Percentiles rank a stretch among this genome's conserved stretches.
phyloP scores from a whole-genome alignment of 805 yeast species.

The Kodamaea fukazawae region DNA sequence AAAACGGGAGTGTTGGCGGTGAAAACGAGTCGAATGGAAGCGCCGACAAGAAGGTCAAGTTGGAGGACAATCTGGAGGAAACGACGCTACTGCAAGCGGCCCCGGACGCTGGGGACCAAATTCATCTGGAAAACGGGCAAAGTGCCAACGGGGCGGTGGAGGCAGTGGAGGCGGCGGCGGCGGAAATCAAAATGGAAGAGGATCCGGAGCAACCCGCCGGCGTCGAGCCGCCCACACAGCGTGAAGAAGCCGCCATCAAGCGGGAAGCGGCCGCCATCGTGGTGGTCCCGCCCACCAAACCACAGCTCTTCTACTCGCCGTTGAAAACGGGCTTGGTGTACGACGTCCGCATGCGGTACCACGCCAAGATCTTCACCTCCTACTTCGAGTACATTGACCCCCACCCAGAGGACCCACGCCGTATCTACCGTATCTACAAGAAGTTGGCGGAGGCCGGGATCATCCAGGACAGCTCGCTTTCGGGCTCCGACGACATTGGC shows the following conservation, averaged over 20 bases:
- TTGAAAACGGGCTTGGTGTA: constrained; percentile 91
- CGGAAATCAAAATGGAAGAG: neutral
- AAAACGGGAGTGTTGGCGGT: neutral
- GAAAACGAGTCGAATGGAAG: neutral
- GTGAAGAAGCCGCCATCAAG: neutral
- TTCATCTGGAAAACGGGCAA: too few species aligned
- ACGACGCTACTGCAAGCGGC: neutral
- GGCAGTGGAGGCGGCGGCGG: neutral
- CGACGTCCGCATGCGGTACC: constrained; percentile 97
- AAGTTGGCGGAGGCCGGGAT: constrained; percentile 92
- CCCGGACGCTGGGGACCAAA: too few species aligned
- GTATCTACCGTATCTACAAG: constrained; percentile 91
- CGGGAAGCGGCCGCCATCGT: constrained; percentile 15
- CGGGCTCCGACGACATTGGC: constrained; percentile 75
- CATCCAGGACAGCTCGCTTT: constrained; percentile 71
- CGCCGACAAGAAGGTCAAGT: neutral
- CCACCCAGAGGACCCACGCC: constrained; percentile 97
- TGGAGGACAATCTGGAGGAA: neutral
- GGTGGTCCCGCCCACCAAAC: constrained; percentile 57
- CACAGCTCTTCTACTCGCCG: constrained; percentile 68
- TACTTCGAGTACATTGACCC: constrained; percentile 95
- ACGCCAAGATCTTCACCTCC: constrained; percentile 88
- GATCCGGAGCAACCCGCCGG: constrained; percentile 1
- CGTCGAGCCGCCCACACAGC: neutral
- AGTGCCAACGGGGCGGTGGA: too few species aligned